Conservation (phyloP, 768 basidiomycete genomes). For the Phanerochaete carnosa region DNA sequence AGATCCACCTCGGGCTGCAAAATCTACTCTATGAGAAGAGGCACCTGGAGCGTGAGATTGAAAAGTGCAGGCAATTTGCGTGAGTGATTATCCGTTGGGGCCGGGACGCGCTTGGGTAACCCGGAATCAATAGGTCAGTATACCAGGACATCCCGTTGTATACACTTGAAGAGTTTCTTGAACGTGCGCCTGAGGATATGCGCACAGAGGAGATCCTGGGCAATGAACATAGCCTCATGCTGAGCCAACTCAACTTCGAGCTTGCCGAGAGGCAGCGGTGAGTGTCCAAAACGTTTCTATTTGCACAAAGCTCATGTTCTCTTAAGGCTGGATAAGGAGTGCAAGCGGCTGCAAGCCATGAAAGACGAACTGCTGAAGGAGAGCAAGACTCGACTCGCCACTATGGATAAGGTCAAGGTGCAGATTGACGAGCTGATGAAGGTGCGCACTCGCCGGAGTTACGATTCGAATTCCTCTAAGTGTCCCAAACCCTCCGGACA, state of each 20-base stretch:
- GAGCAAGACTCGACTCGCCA: conserved; percentile 67
- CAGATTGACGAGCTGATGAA: conserved; percentile 78
- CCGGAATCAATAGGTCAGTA: conserved; percentile 54
- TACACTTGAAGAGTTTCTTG: conserved; percentile 61
- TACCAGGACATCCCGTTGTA: conserved; percentile 86
- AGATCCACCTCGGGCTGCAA: conserved; percentile 81
- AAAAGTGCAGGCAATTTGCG: conserved; percentile 92
- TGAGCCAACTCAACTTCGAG: conserved; percentile 84
- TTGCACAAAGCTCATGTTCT: conserved; percentile 3
- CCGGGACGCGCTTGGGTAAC: neutral
- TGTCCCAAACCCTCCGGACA: conserved; percentile 29
- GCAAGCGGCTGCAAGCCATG: conserved; percentile 61
- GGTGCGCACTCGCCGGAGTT: conserved; percentile 33
- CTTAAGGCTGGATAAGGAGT: conserved; percentile 67
- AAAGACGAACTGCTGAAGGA: conserved; percentile 82
- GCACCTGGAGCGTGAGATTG: conserved; percentile 87
- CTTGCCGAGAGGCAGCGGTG: conserved; percentile 86
- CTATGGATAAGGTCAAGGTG: conserved; percentile 73
- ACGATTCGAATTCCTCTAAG: neutral
- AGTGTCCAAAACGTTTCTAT: conserved; percentile 15
- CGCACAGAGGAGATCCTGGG: conserved; percentile 57
- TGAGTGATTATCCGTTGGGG: conserved; percentile 35
- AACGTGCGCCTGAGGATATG: conserved; percentile 66
- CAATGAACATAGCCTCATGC: conserved; percentile 81
- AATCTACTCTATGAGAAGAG: conserved; percentile 88